Base-by-base conservation (phyloP, 2,329 filamentous ascomycete genomes). In the Arthrobotrys conoides region DNA sequence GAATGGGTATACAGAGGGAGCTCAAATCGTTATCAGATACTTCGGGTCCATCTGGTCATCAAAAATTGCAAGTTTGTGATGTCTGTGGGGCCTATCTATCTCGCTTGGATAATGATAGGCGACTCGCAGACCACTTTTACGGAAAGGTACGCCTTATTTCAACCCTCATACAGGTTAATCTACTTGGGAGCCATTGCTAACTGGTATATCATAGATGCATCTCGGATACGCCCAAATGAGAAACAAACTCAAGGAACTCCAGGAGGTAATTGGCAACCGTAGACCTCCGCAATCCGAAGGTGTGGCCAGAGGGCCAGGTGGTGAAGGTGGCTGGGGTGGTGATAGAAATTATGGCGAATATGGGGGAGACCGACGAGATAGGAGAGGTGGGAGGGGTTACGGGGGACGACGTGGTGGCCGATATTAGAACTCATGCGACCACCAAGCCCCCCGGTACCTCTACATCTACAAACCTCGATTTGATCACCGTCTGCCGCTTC, bases 61-160 rank as follows among this genome's bases (percentile, higher is more conserved):
- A 99, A 87, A 99, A 99, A 85, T 87, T 99, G 48, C 96, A 99
- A 84, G 96, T 99, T 57, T 99, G 96, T 87, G 96, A 99, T 85
- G 96, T 98, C 0, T 99, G 96, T 84, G 96, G 96, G 80, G 96
- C 96, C 5, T 99, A 98, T 84, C 88, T 99, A 44, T 94, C 91
- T 80, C 87, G 96, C 22, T 88, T 99, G 36, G 96, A 99, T 84
- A 99, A 99, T 83, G 96, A 99, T 84, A 89, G 96, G 41, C 89
- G 96, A 33, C 85, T 99, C 83, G 96, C 96, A 20, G 96, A 99
- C 84, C 96, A 99, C 84, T 99, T 99, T 84, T 98, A 97, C 85
- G 96, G 96, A 22, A 99, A 99, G 78, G 81, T 82, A 75, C 20
- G 63, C n/a, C 18, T 38, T 10, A 3, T 8, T 2, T 14, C 24